These are phyloP conservation scores for Basipetospora chlamydospora DNA, from an alignment of 2,329 filamentous ascomycete genomes.

Conservation along the genomic window DNA sequence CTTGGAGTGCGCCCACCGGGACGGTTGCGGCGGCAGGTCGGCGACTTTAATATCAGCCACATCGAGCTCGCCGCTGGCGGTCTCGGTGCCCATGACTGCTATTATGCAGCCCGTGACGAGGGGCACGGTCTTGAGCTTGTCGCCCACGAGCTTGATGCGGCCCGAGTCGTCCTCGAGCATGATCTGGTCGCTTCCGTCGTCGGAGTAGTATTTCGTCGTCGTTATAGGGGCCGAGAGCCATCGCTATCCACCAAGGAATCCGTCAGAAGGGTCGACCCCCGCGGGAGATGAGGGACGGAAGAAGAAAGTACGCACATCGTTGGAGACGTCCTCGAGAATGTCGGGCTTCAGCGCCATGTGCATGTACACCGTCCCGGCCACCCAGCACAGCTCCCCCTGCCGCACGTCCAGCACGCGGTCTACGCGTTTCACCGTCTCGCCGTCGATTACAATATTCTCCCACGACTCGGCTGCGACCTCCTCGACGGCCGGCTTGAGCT, in stretches of 20 bases:
- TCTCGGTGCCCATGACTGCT: slow-evolving; percentile 90
- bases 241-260: slow-evolving; percentile 42
- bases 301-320: slow-evolving; percentile 51
- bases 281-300: not conserved
- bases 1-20: slow-evolving; percentile 60
- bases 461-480: slow-evolving; percentile 60
- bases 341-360: slow-evolving; percentile 94
- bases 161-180: slow-evolving; percentile 96
- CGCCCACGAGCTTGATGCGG: slow-evolving; percentile 64
- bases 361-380: slow-evolving; percentile 90
- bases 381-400: slow-evolving; percentile 92
- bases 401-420: slow-evolving; percentile 89
- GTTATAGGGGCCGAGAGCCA: slow-evolving; percentile 76
- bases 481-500: slow-evolving; percentile 75
- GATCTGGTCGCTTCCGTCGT: slow-evolving; percentile 46
- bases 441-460: slow-evolving; percentile 63
- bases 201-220: slow-evolving; percentile 59
- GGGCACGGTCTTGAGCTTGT: slow-evolving; percentile 48
- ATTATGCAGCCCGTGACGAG: slow-evolving; percentile 89
- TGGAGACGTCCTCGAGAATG: slow-evolving; percentile 85
- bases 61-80: slow-evolving; percentile 80
- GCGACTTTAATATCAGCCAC: slow-evolving; percentile 82
- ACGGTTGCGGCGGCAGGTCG: slow-evolving; percentile 68
- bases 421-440: slow-evolving; percentile 59
- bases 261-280: not conserved